Evolutionary conservation across 2,329 filamentous ascomycete species (phyloP), one percentile per base, ranked within the genome.

Genomic region (Sarocladiaceae sp.): DNA sequence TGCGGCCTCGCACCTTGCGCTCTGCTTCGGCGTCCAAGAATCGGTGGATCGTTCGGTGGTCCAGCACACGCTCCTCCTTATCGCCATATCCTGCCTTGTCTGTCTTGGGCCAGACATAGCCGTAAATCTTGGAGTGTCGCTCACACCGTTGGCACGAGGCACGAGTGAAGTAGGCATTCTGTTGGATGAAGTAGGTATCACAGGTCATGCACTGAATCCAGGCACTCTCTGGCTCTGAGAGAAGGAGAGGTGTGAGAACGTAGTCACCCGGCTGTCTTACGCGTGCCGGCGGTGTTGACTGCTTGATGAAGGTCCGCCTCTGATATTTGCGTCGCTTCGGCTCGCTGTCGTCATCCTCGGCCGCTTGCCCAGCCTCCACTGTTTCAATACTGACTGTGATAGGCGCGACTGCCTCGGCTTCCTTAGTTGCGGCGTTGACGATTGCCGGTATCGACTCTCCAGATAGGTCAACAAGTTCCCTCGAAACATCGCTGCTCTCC

Each of bases 61-160:
- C 93, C 54, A 94, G 76, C 1, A 96, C 74, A 10, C 83, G 71
- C 64, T 85, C 79, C 58, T 87, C 83, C 53, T 81, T 84, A 64
- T 97, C 94, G 18, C 80, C 68, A 15, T 83, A 82, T 1, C 89
- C 89, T 23, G 87, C 83, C 56, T 79, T 87, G 54, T 96, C 88
- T 0, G 94, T 97, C 74, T 99, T 97, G 5, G 94, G 94, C 94
- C 94, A 99, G 53, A 87, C 78, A 64, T 88, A 97, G 0, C 95
- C 95, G 65, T 97, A 99, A 1, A 99, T 73, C 72, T 96, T 97
- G 15, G 89, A 95, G 64, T 99, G 94, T 0, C 94, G 83, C 71
- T 99, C 94, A 67, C 94, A 99, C 6, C 94, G 83, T 3, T 90
- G 92, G 66, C 94, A 99, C 15, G 90, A 87, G 47, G 87, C 84